A percentile compares a stretch with the other conserved stretches of the same genome.
These are phyloP conservation scores for Spizellomyces sp. DNA, from an alignment of 192 early-diverging fungal species.

Conservation along the genomic window DNA sequence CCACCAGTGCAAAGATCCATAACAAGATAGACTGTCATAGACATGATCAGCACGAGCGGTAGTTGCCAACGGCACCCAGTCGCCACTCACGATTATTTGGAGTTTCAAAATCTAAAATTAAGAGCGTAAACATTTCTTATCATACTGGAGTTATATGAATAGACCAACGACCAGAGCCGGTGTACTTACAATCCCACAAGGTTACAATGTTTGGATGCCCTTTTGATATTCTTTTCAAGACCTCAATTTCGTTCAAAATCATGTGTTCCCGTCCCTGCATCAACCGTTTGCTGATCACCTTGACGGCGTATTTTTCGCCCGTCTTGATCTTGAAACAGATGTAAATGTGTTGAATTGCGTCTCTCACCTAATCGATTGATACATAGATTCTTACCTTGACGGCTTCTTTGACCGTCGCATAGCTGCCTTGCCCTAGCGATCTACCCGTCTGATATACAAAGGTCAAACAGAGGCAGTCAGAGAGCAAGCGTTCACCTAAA, in stretches of 20 bases:
- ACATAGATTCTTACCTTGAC: constrained; percentile 36
- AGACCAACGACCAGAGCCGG: constrained; percentile 32
- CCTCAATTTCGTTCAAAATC: constrained; percentile 90
- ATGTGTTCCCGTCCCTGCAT: constrained; percentile 82
- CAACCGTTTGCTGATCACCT: constrained; percentile 87
- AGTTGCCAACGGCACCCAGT: background rate
- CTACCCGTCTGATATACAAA: constrained; percentile 43
- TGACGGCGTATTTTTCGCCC: constrained; percentile 81
- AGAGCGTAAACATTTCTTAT: constrained; percentile 43
- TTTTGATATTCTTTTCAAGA: constrained; percentile 72
- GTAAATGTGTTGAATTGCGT: background rate
- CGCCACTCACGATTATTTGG: constrained; percentile 51
- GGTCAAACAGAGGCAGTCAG: background rate
- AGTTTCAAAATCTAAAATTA: constrained; percentile 65
- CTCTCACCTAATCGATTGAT: background rate
- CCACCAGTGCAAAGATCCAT: constrained; percentile 72
- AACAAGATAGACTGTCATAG: constrained; percentile 44
- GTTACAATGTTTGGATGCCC: constrained; percentile 90
- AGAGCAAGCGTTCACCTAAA: background rate
- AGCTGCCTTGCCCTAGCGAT: constrained; percentile 52
- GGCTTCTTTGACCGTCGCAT: constrained; percentile 56
- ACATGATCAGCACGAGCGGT: background rate
- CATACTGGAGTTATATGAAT: constrained; percentile 48
- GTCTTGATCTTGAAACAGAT: constrained; percentile 55
- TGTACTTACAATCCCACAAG: constrained; percentile 74